Evolutionary conservation across 768 basidiomycete species (phyloP).

Genomic region (Leccinum longicurvipes): DNA sequence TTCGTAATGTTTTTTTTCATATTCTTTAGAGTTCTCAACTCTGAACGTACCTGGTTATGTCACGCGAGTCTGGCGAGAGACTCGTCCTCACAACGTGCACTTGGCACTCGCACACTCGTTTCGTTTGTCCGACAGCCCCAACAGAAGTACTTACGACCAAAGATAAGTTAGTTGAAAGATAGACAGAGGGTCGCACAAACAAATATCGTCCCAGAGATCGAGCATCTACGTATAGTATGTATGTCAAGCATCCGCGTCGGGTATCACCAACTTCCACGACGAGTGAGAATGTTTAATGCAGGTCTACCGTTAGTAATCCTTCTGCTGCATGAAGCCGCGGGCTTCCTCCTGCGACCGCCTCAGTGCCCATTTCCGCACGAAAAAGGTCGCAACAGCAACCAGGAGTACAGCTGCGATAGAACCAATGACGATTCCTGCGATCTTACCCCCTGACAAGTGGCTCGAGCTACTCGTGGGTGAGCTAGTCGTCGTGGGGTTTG

Average conservation of each 20-base stretch:
- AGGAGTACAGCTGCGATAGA: constrained; percentile 45
- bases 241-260: not conserved
- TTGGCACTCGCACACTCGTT: not conserved
- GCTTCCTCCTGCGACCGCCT: constrained; percentile 26
- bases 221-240: not conserved
- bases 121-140: not conserved
- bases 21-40: not conserved
- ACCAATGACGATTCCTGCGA: constrained; percentile 49
- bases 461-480: constrained; percentile 16
- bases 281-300: not conserved
- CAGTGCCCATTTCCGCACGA: constrained; percentile 48
- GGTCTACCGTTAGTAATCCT: not conserved
- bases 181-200: not conserved
- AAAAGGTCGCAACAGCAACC: constrained; percentile 41
- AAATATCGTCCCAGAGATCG: not conserved
- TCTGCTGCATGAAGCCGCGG: constrained; percentile 18
- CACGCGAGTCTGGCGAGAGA: not conserved
- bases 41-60: too few relatives aligned
- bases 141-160: not conserved
- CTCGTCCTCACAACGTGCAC: not conserved
- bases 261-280: not conserved
- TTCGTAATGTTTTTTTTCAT: not conserved
- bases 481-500: constrained; percentile 9
- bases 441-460: constrained; percentile 27
- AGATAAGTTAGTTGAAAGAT: not conserved